These are phyloP conservation scores for Echinosophora koreensis DNA, from an alignment of 306 rosid genomes.

Conservation along the genomic window DNA sequence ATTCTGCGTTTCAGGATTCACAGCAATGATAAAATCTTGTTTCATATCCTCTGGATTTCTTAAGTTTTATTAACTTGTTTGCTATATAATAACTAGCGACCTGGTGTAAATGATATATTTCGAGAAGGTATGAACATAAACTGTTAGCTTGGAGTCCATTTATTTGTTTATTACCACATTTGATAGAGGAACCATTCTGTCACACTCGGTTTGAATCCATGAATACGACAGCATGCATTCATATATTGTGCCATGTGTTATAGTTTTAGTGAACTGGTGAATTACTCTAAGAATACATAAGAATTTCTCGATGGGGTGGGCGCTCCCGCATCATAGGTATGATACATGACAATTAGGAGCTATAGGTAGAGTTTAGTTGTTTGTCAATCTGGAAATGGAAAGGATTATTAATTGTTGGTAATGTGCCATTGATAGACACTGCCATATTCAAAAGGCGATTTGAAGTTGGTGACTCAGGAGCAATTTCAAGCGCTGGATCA, in stretches of 20 bases:
- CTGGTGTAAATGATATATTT: background rate
- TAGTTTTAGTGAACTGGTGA: background rate
- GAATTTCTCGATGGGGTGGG: background rate
- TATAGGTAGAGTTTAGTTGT: background rate
- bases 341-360: constrained; percentile 12
- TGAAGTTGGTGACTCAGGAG: constrained; percentile 53
- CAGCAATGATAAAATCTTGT: background rate
- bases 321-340: background rate
- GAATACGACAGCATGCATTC: background rate
- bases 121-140: background rate
- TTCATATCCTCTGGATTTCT: background rate
- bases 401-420: constrained; percentile 30
- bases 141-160: background rate
- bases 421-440: constrained; percentile 51
- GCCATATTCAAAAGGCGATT: constrained; percentile 60
- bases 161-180: background rate
- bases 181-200: background rate
- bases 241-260: constrained; percentile 23
- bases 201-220: constrained; percentile 4
- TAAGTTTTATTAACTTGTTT: constrained; percentile 1
- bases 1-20: background rate
- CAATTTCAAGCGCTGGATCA: constrained; percentile 55
- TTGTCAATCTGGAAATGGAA: constrained; percentile 30
- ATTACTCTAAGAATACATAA: background rate
- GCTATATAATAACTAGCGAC: background rate